Evolutionary conservation across 2,329 filamentous ascomycete genomes (phyloP), one percentile per base, ranked within the genome.

Genomic region (Colletotrichum tropicale): DNA sequence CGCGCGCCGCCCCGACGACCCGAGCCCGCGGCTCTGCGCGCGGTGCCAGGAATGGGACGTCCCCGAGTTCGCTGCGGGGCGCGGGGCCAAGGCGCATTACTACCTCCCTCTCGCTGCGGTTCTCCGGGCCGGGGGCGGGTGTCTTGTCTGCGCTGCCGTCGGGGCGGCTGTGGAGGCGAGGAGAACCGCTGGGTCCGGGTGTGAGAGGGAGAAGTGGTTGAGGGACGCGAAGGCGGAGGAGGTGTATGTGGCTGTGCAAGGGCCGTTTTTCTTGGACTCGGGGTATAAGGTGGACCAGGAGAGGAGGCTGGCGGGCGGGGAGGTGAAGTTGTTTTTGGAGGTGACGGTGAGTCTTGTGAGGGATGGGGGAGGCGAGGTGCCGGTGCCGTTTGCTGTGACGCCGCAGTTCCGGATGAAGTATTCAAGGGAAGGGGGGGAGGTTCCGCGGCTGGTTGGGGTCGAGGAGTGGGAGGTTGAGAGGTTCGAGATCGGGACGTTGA

Each of bases 11-110:
- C 28, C 43, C 10, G 28, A 21, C 7, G 7, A 67, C 6, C 56
- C 70, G 30, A 73, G 18, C 56, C 64, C 70, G 18, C 36, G 21
- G 55, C 70, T 73, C 55, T 73, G 70, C 36, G 64, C 13, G 36
- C 65, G 64, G 28, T 73, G 70, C 70, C 70, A 61, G 30, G 64
- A 73, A 24, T 73, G 70, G 70, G 55, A 73, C 64, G 56, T 73
- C 16, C 70, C 65, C 26, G 65, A 68, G 21, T 73, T 73, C 28
- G 65, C 70, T 5, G 65, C 70, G 6, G 64, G 70, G 16, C 65
- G 36, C 15, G 64, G 70, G 10, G 21, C 55, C 15, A 73, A 73
- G 65, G 56, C 56, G 28, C 70, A 73, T 13, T 21, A 55, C 24
- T 68, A 73, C 12, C 6, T 68, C 8, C 58, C 26, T 1, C 24